Conservation (phyloP, 768 basidiomycete genomes). For the Mycena kentingensis region DNA sequence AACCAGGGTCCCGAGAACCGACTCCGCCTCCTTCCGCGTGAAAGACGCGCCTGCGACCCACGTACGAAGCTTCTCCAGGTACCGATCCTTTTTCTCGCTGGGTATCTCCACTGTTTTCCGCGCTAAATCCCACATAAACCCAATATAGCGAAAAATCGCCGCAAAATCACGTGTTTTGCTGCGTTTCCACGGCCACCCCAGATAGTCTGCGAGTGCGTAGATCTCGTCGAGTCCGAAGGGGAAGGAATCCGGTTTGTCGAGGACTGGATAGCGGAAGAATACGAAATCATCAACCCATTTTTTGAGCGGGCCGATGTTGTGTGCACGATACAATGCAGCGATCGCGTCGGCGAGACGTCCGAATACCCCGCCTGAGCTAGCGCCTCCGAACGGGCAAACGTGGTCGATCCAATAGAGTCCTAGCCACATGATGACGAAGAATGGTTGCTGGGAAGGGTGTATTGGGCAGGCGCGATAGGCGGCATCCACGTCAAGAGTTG, state of each 20-base stretch:
- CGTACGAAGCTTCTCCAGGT: constrained; percentile 25
- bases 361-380: constrained; percentile 32
- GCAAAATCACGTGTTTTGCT: constrained; percentile 32
- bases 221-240: constrained; percentile 26
- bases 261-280: constrained; percentile 29
- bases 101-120: constrained; percentile 34
- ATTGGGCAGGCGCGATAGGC: constrained; percentile 39
- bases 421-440: constrained; percentile 27
- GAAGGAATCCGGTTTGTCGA: constrained; percentile 2
- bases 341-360: constrained; percentile 35
- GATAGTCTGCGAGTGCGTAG: constrained; percentile 21
- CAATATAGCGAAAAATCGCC: constrained; percentile 34
- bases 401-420: constrained; percentile 32
- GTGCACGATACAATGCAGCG: constrained; percentile 20
- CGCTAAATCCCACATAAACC: constrained; percentile 39
- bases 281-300: constrained; percentile 43
- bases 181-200: constrained; percentile 40
- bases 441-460: constrained; percentile 28
- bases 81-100: constrained; percentile 30
- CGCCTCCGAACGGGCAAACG: constrained; percentile 29
- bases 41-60: constrained; percentile 21
- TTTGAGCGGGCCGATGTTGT: constrained; percentile 23
- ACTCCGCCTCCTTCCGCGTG: constrained; percentile 17
- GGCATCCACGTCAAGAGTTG: constrained; percentile 40
- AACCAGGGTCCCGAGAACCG: not conserved